Conservation (phyloP, 2,329 filamentous ascomycete species). For the Fusarium ramigenum region DNA sequence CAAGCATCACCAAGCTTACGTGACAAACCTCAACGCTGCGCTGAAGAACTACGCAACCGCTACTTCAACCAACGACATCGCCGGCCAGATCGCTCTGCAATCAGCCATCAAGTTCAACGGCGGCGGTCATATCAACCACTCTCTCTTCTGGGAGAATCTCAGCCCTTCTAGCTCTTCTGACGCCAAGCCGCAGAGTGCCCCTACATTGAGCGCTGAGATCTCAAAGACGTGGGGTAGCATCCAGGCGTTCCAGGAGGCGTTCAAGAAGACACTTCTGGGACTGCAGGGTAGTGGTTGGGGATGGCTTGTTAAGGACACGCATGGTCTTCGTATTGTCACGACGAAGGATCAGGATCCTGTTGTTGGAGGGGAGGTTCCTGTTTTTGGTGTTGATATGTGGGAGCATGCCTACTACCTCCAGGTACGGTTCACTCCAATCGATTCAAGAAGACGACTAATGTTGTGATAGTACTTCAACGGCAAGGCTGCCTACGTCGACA, state of each 20-base stretch:
- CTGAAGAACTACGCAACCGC: slow-evolving; percentile 68
- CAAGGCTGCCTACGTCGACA: slow-evolving; percentile 78
- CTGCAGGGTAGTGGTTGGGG: slow-evolving; percentile 90
- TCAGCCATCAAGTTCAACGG: slow-evolving; percentile 85
- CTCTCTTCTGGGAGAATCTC: slow-evolving; percentile 90
- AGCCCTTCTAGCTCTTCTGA: slow-evolving; percentile 67
- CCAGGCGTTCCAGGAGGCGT: slow-evolving; percentile 71
- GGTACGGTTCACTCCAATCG: slow-evolving; percentile 51
- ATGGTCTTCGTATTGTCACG: slow-evolving; percentile 74
- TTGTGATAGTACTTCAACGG: slow-evolving; percentile 74
- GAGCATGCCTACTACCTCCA: slow-evolving; percentile 93
- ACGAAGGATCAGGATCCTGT: slow-evolving; percentile 90
- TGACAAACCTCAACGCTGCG: slow-evolving; percentile 77
- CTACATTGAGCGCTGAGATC: slow-evolving; percentile 69
- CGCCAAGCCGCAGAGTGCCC: slow-evolving; percentile 64
- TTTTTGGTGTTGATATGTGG: slow-evolving; percentile 90
- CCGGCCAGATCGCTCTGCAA: slow-evolving; percentile 73
- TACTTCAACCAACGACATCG: slow-evolving; percentile 65
- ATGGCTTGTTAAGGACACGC: slow-evolving; percentile 77
- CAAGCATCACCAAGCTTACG: slow-evolving; percentile 83
- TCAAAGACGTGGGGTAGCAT: slow-evolving; percentile 73
- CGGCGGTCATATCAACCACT: slow-evolving; percentile 93
- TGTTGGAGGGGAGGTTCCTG: slow-evolving; percentile 68
- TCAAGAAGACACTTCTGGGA: slow-evolving; percentile 71
- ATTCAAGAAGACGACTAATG: neutral